These are phyloP conservation scores for Coniochaeta prunicola DNA, from an alignment of 2,329 filamentous ascomycete genomes.

Conservation along the genomic window DNA sequence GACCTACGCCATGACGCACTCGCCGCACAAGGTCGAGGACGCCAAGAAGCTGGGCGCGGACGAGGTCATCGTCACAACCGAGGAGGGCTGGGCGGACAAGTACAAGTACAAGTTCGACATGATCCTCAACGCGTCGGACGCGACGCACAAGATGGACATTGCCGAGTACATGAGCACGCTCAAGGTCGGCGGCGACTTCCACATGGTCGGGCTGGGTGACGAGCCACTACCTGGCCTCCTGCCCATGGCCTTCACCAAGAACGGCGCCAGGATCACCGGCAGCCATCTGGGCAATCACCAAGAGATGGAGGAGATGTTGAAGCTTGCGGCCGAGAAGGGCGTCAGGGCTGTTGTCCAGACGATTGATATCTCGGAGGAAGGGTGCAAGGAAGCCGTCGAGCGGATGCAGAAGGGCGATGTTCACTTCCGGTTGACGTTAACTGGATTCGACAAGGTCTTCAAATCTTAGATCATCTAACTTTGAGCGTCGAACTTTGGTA, in stretches of 20 bases:
- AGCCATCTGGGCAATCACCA: constrained; percentile 56
- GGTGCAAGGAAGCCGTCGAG: constrained; percentile 62
- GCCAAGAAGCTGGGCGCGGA: constrained; percentile 56
- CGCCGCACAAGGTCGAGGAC: constrained; percentile 49
- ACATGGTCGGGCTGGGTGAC: constrained; percentile 51
- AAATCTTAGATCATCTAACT: constrained; percentile 5
- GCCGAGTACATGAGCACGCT: constrained; percentile 41
- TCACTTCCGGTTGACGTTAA: constrained; percentile 64
- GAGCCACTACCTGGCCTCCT: constrained; percentile 35
- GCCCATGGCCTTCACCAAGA: constrained; percentile 32
- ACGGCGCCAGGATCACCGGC: constrained; percentile 28
- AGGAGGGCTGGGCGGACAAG: constrained; percentile 51
- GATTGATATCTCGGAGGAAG: constrained; percentile 30
- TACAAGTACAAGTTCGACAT: constrained; percentile 44
- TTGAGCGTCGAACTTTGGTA: no score
- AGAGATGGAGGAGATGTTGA: constrained; percentile 52
- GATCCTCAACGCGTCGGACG: constrained; percentile 41
- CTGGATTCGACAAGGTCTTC: constrained; percentile 60
- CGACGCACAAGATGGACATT: constrained; percentile 47
- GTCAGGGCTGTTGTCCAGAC: constrained; percentile 15
- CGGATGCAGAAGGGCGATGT: constrained; percentile 66
- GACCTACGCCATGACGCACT: constrained; percentile 57
- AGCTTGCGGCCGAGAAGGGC: constrained; percentile 44
- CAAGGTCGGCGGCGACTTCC: constrained; percentile 46
- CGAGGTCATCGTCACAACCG: constrained; percentile 36